Percentiles rank a stretch among this genome's conserved stretches.
These are phyloP conservation scores for Filobasidium floriforme DNA, from an alignment of 768 basidiomycete species.

Conservation along the genomic window DNA sequence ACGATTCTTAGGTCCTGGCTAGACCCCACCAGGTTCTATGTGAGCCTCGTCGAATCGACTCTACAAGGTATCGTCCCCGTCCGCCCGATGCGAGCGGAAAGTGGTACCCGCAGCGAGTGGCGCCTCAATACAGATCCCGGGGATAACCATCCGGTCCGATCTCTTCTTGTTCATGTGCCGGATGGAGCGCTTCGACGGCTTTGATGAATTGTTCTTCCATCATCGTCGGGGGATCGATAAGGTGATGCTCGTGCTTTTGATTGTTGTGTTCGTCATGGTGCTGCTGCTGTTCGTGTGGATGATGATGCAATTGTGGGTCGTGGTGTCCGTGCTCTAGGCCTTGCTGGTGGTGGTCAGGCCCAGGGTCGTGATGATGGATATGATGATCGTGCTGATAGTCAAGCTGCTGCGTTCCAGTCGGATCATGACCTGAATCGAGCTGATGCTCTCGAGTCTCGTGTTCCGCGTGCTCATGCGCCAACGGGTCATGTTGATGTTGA, in stretches of 20 bases:
- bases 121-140: neutral
- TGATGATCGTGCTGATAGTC: neutral
- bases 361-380: neutral
- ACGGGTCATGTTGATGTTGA: neutral
- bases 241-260: neutral
- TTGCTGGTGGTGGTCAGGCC: neutral
- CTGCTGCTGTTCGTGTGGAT: neutral
- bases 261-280: neutral
- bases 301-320: neutral
- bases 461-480: neutral
- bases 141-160: constrained; percentile 6
- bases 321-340: neutral
- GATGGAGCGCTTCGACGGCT: neutral
- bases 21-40: too few relatives aligned
- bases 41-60: too few relatives aligned
- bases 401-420: neutral
- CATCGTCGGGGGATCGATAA: neutral
- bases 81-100: too few relatives aligned
- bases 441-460: too few relatives aligned
- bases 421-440: too few relatives aligned
- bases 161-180: neutral
- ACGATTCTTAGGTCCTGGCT: too few relatives aligned
- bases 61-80: too few relatives aligned
- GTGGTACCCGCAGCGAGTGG: neutral
- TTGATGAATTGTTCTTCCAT: constrained; percentile 5